Evolutionary conservation across 768 basidiomycete species (phyloP).

Genomic region (Russula vinacea): DNA sequence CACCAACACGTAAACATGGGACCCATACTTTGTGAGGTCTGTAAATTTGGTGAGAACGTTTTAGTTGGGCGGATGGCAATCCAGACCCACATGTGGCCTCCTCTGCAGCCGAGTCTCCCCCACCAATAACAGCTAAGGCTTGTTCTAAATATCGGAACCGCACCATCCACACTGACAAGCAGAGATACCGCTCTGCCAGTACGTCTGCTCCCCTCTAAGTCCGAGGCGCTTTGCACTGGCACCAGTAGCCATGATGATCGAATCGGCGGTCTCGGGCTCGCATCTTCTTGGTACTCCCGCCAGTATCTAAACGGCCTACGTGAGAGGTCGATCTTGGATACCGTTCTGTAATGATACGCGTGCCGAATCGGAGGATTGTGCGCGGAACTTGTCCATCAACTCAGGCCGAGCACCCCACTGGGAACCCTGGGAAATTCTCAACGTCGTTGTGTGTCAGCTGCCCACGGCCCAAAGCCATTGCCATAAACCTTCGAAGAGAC

Average conservation of each 20-base stretch:
- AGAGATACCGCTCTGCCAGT: slow-evolving; percentile 98
- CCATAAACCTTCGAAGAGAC: slow-evolving; percentile 99
- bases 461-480: slow-evolving; percentile 93
- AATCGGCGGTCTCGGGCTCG: slow-evolving; percentile 90
- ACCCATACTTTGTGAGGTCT: slow-evolving; percentile 96
- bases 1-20: slow-evolving; percentile 95
- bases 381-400: slow-evolving; percentile 99
- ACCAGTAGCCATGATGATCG: slow-evolving; percentile 94
- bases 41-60: slow-evolving; percentile 2
- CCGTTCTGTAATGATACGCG: slow-evolving; percentile 96
- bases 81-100: slow-evolving; percentile 87
- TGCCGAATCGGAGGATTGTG: slow-evolving; percentile 95
- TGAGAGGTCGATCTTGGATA: slow-evolving; percentile 91
- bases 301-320: slow-evolving; percentile 94
- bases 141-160: slow-evolving; percentile 97
- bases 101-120: slow-evolving; percentile 97
- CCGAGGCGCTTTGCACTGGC: slow-evolving; percentile 92
- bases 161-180: slow-evolving; percentile 99
- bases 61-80: not conserved
- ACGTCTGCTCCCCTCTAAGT: slow-evolving; percentile 86
- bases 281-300: slow-evolving; percentile 83
- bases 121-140: slow-evolving; percentile 95
- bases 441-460: slow-evolving; percentile 96
- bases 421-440: slow-evolving; percentile 98
- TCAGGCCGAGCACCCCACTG: slow-evolving; percentile 91